Evolutionary conservation across 345 rosid genomes (phyloP).

Genomic region (Sonneratia alba): DNA sequence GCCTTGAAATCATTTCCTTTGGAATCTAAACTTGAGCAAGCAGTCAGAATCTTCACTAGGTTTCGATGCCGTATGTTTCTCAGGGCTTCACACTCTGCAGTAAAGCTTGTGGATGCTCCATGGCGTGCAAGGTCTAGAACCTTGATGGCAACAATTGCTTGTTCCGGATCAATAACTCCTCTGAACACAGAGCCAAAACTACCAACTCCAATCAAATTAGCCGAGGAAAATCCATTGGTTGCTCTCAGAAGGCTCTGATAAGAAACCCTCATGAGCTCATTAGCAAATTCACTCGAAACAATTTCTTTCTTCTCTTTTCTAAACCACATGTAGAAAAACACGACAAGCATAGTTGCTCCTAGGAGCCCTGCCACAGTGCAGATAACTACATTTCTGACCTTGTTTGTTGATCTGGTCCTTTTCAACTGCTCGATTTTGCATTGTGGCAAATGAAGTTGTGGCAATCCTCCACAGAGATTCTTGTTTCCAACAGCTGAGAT

Average conservation of each 20-base stretch:
- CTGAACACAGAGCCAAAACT: slow-evolving; percentile 14
- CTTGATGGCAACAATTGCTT: slow-evolving; percentile 8
- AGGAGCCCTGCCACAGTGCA: neutral
- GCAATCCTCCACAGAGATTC: neutral
- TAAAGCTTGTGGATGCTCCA: slow-evolving; percentile 14
- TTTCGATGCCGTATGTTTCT: slow-evolving; percentile 16
- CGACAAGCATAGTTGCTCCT: neutral
- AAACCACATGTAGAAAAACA: neutral
- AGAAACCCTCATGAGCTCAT: neutral
- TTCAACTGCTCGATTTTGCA: neutral
- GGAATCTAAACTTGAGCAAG: slow-evolving; percentile 13
- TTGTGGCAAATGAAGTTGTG: neutral
- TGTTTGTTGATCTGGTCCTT: neutral
- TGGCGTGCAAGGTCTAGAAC: slow-evolving; percentile 8
- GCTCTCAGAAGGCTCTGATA: neutral
- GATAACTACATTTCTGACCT: neutral
- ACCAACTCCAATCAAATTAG: slow-evolving; percentile 11
- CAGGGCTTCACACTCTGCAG: slow-evolving; percentile 14
- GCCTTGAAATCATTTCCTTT: slow-evolving; percentile 19
- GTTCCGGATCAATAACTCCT: slow-evolving; percentile 2
- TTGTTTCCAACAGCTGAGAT: neutral
- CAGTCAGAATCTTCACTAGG: slow-evolving; percentile 9
- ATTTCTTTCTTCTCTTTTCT: neutral
- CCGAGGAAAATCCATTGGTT: slow-evolving; percentile 12
- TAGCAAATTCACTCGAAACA: neutral